Percentiles rank a stretch among this genome's conserved stretches.
phyloP scores from a whole-genome alignment of 306 rosid species.

The Neltuma alba region DNA sequence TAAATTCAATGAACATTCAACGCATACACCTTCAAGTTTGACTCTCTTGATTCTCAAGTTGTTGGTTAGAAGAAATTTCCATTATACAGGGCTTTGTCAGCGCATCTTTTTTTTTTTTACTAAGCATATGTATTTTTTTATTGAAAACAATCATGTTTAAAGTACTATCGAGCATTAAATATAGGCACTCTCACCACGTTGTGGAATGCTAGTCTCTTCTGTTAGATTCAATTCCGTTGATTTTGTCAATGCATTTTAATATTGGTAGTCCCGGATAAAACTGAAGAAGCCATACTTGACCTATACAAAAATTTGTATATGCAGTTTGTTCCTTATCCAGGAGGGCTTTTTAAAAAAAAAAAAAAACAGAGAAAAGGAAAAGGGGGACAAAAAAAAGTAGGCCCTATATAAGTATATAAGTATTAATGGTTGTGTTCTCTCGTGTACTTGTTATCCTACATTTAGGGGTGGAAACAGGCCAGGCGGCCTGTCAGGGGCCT shows the following conservation, averaged over 20 bases:
- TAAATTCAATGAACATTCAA: not conserved
- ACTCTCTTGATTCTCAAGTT: constrained; percentile 4
- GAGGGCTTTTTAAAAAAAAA: not conserved
- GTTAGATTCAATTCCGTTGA: too few relatives aligned
- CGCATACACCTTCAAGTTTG: constrained; percentile 20
- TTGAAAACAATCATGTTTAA: too few relatives aligned
- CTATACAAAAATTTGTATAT: not conserved
- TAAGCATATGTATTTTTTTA: too few relatives aligned
- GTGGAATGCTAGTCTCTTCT: too few relatives aligned
- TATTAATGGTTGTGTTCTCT: not conserved
- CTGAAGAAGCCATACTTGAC: constrained; percentile 11
- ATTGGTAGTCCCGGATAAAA: not conserved
- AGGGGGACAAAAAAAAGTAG: not conserved
- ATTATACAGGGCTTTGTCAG: constrained; percentile 16
- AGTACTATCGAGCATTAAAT: too few relatives aligned
- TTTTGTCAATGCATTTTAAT: not conserved
- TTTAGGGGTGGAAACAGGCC: too few relatives aligned
- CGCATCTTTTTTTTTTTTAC: too few relatives aligned
- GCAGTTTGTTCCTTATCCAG: not conserved
- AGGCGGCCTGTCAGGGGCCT: too few relatives aligned
- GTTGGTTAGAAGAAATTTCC: constrained; percentile 40
- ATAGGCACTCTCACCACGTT: too few relatives aligned
- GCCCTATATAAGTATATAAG: not conserved
- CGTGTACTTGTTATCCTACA: not conserved
- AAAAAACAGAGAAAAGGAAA: not conserved